These are phyloP conservation scores for Stephanodiscus minutulus DNA, from an alignment of 108 stramenopile genomes.

Conservation along the genomic window DNA sequence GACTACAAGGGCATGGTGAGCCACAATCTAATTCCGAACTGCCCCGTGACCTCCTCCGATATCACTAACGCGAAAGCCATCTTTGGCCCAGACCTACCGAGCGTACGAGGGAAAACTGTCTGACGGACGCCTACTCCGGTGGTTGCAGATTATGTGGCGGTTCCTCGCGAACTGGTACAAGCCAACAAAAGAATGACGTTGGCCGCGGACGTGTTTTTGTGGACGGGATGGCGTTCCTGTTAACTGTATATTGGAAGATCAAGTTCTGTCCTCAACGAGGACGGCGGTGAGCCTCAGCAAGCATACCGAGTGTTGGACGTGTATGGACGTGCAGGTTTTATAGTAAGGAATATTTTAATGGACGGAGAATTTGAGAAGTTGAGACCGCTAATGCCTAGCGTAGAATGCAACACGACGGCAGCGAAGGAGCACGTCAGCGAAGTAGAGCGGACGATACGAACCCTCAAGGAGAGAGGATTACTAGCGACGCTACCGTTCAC, in stretches of 20 bases:
- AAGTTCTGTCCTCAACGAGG: constrained; percentile 13
- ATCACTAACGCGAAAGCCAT: constrained; percentile 23
- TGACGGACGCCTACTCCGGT: constrained; percentile 22
- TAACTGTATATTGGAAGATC: constrained; percentile 8
- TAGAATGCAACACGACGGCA: constrained; percentile 27
- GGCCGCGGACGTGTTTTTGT: constrained; percentile 9
- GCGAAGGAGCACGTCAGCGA: constrained; percentile 28
- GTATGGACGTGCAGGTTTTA: not conserved
- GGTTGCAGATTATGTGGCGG: constrained; percentile 8
- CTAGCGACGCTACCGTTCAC: constrained; percentile 21
- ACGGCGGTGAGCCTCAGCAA: constrained; percentile 15
- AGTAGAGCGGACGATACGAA: not conserved
- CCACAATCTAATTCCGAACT: constrained; percentile 10
- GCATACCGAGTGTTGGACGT: not conserved
- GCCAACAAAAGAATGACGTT: constrained; percentile 24
- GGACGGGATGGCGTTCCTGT: not conserved
- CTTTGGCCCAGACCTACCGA: constrained; percentile 24
- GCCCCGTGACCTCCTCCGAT: constrained; percentile 11
- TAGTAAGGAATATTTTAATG: not conserved
- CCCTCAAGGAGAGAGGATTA: constrained; percentile 28
- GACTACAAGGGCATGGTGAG: not conserved
- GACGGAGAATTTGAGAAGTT: constrained; percentile 1
- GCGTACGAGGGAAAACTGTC: constrained; percentile 11
- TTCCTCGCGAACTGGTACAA: constrained; percentile 24
- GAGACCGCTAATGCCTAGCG: not conserved